Percentiles rank a stretch among this genome's conserved stretches.
Evolutionary conservation across 345 rosid species (phyloP).

Genomic region (Diplotaxis tenuifolia): DNA sequence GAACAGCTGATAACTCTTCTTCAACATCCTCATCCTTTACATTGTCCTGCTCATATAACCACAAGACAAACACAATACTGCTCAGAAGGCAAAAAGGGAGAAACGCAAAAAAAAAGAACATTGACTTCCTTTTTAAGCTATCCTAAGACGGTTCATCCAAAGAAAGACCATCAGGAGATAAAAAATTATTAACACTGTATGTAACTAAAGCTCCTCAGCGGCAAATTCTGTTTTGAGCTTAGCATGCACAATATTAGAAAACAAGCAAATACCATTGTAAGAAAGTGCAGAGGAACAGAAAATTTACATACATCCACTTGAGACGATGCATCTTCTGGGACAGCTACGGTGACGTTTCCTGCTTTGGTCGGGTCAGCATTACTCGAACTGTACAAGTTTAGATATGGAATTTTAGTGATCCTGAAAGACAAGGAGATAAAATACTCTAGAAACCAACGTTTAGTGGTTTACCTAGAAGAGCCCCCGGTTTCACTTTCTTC

Average conservation of each 20-base stretch:
- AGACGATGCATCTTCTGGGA: background rate
- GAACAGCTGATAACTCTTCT: background rate
- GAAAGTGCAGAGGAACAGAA: slow-evolving; percentile 10
- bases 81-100: background rate
- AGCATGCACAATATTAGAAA: background rate
- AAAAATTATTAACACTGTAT: background rate
- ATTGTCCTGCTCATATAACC: background rate
- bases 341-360: slow-evolving; percentile 1
- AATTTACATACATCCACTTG: slow-evolving; percentile 26
- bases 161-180: slow-evolving; percentile 9
- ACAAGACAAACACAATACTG: background rate
- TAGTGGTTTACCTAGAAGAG: slow-evolving; percentile 8
- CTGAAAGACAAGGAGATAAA: background rate
- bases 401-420: background rate
- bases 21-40: background rate
- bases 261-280: background rate
- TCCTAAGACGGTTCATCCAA: background rate
- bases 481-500: background rate
- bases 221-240: background rate
- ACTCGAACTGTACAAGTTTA: slow-evolving; percentile 17
- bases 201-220: background rate
- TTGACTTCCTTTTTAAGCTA: background rate
- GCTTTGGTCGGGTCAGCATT: background rate
- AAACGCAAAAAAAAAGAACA: background rate
- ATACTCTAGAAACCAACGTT: slow-evolving; percentile 1